Conservation (phyloP, 768 basidiomycete genomes). For the Podaxis carcinomalis region DNA sequence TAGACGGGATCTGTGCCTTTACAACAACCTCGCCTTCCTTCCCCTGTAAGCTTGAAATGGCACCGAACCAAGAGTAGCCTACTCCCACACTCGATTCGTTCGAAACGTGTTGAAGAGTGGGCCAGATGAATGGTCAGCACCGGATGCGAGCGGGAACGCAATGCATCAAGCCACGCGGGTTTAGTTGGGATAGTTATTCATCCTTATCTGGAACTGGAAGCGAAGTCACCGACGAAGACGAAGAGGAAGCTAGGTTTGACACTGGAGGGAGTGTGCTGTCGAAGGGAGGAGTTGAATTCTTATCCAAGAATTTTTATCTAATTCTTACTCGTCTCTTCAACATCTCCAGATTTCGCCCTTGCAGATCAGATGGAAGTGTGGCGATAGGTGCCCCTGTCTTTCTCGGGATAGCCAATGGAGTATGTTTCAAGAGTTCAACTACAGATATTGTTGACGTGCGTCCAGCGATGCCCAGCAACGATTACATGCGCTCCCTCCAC, state of each 20-base stretch:
- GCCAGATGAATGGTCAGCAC: neutral
- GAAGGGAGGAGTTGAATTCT: neutral
- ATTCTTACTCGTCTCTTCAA: too few species aligned
- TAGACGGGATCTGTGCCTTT: neutral
- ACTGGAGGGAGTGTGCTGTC: neutral
- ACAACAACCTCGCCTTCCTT: neutral
- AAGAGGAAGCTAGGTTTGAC: neutral
- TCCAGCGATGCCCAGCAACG: neutral
- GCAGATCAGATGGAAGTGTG: neutral
- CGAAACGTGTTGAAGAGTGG: neutral
- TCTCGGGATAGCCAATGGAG: neutral
- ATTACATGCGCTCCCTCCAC: neutral
- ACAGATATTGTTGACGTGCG: too few species aligned
- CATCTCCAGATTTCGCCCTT: neutral
- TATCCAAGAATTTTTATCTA: too few species aligned
- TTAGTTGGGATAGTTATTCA: neutral
- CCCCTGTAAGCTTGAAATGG: conserved; percentile 5
- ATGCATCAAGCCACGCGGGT: neutral
- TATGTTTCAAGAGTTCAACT: neutral
- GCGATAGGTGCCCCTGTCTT: neutral
- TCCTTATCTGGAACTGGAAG: neutral
- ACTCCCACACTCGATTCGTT: conserved; percentile 1
- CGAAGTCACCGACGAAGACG: neutral
- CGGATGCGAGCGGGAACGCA: neutral
- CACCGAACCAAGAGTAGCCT: neutral